Evolutionary conservation across 2,329 filamentous ascomycete species (phyloP).

Genomic region (Sporothrix sp.): DNA sequence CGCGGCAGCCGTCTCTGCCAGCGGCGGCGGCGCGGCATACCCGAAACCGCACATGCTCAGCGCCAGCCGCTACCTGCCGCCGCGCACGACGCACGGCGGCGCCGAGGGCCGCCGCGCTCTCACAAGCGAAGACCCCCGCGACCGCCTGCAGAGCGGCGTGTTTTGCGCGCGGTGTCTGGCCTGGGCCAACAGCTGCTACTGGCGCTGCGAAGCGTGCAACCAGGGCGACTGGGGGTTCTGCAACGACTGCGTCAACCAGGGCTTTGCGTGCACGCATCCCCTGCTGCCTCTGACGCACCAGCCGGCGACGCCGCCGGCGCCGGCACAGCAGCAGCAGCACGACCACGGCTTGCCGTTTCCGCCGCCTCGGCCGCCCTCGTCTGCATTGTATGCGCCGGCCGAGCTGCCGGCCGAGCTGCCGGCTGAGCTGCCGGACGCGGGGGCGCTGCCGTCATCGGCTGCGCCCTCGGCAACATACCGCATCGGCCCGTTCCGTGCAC

Average conservation of each 20-base stretch:
- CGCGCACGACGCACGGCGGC: slow-evolving; percentile 39
- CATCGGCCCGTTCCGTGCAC: slow-evolving; percentile 51
- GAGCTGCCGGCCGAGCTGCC: slow-evolving; percentile 38
- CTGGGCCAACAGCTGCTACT: slow-evolving; percentile 75
- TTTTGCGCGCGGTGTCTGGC: slow-evolving; percentile 72
- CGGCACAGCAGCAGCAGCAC: slow-evolving; percentile 20
- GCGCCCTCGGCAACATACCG: slow-evolving; percentile 27
- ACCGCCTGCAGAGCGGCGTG: slow-evolving; percentile 64
- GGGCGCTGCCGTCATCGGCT: slow-evolving; percentile 35
- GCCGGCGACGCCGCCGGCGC: slow-evolving; percentile 18
- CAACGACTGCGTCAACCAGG: slow-evolving; percentile 75
- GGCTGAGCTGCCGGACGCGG: slow-evolving; percentile 38
- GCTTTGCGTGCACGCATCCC: slow-evolving; percentile 69
- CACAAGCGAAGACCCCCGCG: slow-evolving; percentile 57
- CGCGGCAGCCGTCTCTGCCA: slow-evolving; percentile 22
- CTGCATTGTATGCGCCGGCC: slow-evolving; percentile 32
- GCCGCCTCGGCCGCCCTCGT: slow-evolving; percentile 27
- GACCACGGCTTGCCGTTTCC: not conserved
- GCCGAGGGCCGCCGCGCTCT: slow-evolving; percentile 47
- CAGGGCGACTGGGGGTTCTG: slow-evolving; percentile 94
- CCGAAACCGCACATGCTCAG: slow-evolving; percentile 49
- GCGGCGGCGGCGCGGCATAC: not conserved
- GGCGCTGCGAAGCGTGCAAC: slow-evolving; percentile 81
- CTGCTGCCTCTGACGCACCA: slow-evolving; percentile 66
- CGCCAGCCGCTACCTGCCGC: slow-evolving; percentile 46